These are phyloP conservation scores for Tetraselmis chui DNA, from an alignment of 139 green algal genomes.

Conservation along the genomic window DNA sequence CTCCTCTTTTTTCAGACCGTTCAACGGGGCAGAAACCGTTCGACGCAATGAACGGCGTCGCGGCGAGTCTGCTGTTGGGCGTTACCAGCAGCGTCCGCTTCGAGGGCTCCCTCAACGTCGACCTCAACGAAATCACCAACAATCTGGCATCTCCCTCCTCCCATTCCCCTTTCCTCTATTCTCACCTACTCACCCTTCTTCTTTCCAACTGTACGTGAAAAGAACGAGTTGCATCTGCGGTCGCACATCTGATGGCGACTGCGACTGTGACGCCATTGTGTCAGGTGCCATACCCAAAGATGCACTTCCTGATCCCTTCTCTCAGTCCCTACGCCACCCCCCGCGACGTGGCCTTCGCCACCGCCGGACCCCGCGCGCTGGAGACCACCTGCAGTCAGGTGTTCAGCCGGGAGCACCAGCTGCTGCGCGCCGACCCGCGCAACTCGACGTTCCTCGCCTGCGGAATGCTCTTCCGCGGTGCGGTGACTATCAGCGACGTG, in stretches of 20 bases:
- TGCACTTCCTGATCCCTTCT: slow-evolving; percentile 72
- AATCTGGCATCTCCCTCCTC: slow-evolving; percentile 68
- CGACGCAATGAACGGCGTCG: slow-evolving; percentile 69
- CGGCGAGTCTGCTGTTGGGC: slow-evolving; percentile 66
- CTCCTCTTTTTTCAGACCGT: no score
- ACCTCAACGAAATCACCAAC: slow-evolving; percentile 78
- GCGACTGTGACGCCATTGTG: background rate
- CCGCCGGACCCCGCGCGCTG: slow-evolving; percentile 28
- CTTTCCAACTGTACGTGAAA: background rate
- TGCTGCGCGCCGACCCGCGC: slow-evolving; percentile 51
- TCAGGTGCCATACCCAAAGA: slow-evolving; percentile 38
- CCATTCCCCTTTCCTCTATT: slow-evolving; percentile 21
- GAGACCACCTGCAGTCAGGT: slow-evolving; percentile 57
- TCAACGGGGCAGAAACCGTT: slow-evolving; percentile 41
- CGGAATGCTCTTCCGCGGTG: slow-evolving; percentile 58
- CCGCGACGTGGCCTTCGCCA: slow-evolving; percentile 24
- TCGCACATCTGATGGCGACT: background rate
- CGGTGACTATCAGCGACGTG: slow-evolving; percentile 51
- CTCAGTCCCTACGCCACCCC: slow-evolving; percentile 47
- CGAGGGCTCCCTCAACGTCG: slow-evolving; percentile 60
- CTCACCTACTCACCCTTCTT: slow-evolving; percentile 11
- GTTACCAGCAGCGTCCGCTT: slow-evolving; percentile 68
- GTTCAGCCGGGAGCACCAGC: slow-evolving; percentile 51
- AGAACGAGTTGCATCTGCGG: background rate
- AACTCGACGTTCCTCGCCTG: slow-evolving; percentile 60